Evolutionary conservation across 139 green algal genomes (phyloP), one percentile per base, ranked within the genome.

Genomic region (Haematococcus lacustris): DNA sequence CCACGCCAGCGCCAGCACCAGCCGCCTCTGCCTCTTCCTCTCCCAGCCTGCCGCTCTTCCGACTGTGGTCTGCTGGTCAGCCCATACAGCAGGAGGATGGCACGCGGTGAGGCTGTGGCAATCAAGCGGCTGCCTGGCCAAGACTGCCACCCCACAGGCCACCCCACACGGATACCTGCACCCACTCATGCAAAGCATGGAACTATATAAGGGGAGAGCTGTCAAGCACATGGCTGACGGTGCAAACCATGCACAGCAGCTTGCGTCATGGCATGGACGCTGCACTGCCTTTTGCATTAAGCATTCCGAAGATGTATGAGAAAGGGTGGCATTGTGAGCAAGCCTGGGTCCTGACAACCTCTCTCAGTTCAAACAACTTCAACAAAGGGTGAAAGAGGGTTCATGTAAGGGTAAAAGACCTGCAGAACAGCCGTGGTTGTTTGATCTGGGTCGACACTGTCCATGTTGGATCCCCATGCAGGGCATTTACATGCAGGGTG

Each of bases 51-150:
- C n/a, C 66, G 1, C 40, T 57, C 67, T 97, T 91, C 69, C 78
- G 76, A n/a, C 39, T 97, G 6, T 98, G 91, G 90, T 81, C 77
- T 3, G 65, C 83, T 5, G 78, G 71, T 74, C 61, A 79, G 71
- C 77, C 77, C 21, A 38, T 74, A 26, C 47, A 51, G 33, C 71
- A 82, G 41, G 47, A 77, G 61, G 78, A 74, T 60, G 70, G 39
- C 26, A 68, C 43, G 60, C 62, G 68, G 40, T 59, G 33, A 30
- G 13, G 53, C 53, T 9, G 26, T 26, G 33, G 43, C 9, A 17
- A 9, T 9, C 43, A 9, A 53, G 9, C 43, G 9, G 43, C 43
- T 53, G 9, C 17, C 9, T 9, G 9, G 43, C 43, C 9, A 53
- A 9, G 43, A 28, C 9, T 53, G 43, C 9, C 43, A 17, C 43